Percentiles rank a stretch among this genome's conserved stretches.
phyloP scores from a whole-genome alignment of 495 filamentous ascomycete species.

The Saxophila tyrrhenica region DNA sequence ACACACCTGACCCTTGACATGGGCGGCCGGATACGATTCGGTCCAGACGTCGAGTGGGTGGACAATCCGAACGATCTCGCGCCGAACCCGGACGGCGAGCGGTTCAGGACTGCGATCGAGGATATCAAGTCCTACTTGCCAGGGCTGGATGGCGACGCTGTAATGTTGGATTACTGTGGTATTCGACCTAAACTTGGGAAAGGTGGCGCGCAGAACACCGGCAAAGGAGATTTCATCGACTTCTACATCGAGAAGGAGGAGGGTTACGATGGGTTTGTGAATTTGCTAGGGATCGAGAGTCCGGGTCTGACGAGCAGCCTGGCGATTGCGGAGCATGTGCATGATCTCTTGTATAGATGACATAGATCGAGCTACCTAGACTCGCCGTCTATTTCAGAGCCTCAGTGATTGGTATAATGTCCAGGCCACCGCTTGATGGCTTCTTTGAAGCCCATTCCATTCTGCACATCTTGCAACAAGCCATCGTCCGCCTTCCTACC shows the following conservation, averaged over 20 bases:
- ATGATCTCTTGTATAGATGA: slow-evolving; percentile 55
- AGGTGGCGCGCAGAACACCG: slow-evolving; percentile 42
- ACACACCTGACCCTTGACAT: slow-evolving; percentile 92
- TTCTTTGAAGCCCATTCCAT: slow-evolving; percentile 45
- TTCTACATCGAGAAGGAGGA: slow-evolving; percentile 76
- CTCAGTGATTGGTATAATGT: slow-evolving; percentile 1
- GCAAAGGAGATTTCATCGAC: slow-evolving; percentile 62
- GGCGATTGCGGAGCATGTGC: slow-evolving; percentile 79
- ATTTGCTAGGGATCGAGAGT: slow-evolving; percentile 88
- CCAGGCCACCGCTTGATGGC: slow-evolving; percentile 38
- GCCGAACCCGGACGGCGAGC: slow-evolving; percentile 39
- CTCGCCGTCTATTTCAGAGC: background rate
- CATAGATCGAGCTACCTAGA: too few species aligned
- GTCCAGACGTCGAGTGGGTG: slow-evolving; percentile 93
- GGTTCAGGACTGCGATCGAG: slow-evolving; percentile 53
- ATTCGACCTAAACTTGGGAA: slow-evolving; percentile 76
- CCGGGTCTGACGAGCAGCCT: slow-evolving; percentile 83
- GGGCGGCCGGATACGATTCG: slow-evolving; percentile 75
- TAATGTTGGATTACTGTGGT: slow-evolving; percentile 80
- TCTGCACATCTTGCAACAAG: slow-evolving; percentile 47
- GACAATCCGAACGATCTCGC: slow-evolving; percentile 46
- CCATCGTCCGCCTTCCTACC: slow-evolving; percentile 43
- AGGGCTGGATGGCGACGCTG: slow-evolving; percentile 47
- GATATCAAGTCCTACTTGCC: slow-evolving; percentile 77
- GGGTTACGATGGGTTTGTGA: slow-evolving; percentile 77